phyloP scores from a whole-genome alignment of 1,284 basidiomycete species.

The Trametes polyzona region DNA sequence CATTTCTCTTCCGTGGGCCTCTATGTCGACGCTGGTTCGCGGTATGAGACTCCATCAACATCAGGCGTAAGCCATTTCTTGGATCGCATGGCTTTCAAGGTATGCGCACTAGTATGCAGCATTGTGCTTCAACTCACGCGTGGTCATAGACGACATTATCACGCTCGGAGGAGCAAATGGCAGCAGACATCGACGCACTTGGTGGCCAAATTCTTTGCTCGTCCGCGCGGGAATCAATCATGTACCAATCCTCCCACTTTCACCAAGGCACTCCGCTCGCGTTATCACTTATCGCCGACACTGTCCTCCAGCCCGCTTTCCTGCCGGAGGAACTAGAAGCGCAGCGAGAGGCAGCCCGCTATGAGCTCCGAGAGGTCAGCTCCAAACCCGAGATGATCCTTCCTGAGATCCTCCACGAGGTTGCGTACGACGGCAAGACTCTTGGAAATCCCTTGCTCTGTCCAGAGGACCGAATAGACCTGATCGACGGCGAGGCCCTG shows the following conservation, averaged over 20 bases:
- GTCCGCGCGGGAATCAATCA: conserved; percentile 92
- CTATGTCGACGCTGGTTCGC: conserved; percentile 91
- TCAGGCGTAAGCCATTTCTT: conserved; percentile 91
- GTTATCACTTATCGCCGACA: conserved; percentile 90
- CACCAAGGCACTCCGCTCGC: conserved; percentile 83
- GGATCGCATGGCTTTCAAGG: conserved; percentile 97
- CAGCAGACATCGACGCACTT: conserved; percentile 79
- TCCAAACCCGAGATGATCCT: conserved; percentile 94
- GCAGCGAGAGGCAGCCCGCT: conserved; percentile 89
- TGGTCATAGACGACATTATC: conserved; percentile 57
- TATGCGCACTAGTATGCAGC: conserved; percentile 39
- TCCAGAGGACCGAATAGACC: conserved; percentile 80
- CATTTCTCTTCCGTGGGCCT: conserved; percentile 96
- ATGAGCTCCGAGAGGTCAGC: conserved; percentile 89
- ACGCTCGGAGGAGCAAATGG: conserved; percentile 78
- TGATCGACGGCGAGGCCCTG: conserved; percentile 71
- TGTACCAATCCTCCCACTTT: conserved; percentile 98
- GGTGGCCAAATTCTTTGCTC: conserved; percentile 95
- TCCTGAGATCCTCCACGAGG: conserved; percentile 89
- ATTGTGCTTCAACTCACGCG: background rate
- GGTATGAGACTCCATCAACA: conserved; percentile 83
- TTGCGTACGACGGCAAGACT: conserved; percentile 81
- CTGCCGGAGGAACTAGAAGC: conserved; percentile 80
- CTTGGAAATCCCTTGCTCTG: conserved; percentile 92
- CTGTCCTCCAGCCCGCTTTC: conserved; percentile 83